Conservation (phyloP, 768 basidiomycete species). For the Calocera cornea region DNA sequence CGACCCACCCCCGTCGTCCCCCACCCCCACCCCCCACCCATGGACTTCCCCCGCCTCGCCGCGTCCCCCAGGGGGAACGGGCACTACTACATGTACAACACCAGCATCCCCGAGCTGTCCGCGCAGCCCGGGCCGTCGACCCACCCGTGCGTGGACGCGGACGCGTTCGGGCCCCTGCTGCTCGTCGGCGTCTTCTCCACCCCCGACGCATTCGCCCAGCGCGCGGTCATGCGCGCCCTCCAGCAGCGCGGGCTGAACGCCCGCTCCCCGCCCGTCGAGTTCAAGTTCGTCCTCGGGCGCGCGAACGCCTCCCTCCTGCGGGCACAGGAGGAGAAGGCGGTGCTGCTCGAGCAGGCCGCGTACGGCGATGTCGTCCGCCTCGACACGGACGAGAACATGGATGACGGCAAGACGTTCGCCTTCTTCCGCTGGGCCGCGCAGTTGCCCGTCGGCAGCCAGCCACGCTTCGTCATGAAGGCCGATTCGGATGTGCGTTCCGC, state of each 20-base stretch:
- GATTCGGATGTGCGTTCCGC: not conserved
- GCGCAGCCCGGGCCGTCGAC: not conserved
- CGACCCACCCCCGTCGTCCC: not conserved
- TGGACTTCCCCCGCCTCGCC: not conserved
- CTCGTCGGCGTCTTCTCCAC: not conserved
- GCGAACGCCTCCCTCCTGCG: not conserved
- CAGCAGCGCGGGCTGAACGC: not conserved
- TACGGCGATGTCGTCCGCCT: constrained; percentile 79
- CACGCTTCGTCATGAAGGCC: not conserved
- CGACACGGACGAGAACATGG: constrained; percentile 88
- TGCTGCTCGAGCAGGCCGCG: constrained; percentile 23
- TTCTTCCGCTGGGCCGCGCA: constrained; percentile 76
- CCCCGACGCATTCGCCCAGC: not conserved
- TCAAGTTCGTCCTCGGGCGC: not conserved
- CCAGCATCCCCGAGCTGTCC: not conserved
- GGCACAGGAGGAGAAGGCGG: not conserved
- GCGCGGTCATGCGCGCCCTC: not conserved
- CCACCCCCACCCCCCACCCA: not conserved
- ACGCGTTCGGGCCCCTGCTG: not conserved
- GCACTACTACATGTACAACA: not conserved
- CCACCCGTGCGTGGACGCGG: not conserved
- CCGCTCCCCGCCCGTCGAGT: not conserved
- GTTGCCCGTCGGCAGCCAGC: not conserved
- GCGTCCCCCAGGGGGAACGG: not conserved
- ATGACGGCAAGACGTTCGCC: constrained; percentile 78